These are phyloP conservation scores for Thozetella sp. DNA, from an alignment of 495 filamentous ascomycete species.

Conservation along the genomic window DNA sequence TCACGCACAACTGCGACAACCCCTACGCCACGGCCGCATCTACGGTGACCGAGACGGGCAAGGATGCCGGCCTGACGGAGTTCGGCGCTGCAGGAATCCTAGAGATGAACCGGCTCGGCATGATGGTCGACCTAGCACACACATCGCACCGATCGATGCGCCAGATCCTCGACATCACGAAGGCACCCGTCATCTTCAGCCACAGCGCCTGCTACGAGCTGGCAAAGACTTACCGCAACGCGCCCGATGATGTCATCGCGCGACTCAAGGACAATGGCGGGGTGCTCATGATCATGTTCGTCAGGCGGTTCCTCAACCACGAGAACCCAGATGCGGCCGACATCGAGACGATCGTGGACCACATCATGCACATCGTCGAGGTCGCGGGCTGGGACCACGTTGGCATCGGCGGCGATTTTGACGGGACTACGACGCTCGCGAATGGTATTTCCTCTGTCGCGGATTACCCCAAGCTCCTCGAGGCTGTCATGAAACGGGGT, in stretches of 20 bases:
- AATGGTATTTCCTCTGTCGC: slow-evolving; percentile 64
- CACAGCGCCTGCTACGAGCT: slow-evolving; percentile 56
- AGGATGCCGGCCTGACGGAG: slow-evolving; percentile 16
- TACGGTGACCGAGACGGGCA: slow-evolving; percentile 25
- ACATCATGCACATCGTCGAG: slow-evolving; percentile 57
- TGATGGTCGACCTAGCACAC: slow-evolving; percentile 55
- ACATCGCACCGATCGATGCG: slow-evolving; percentile 57
- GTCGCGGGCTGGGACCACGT: slow-evolving; percentile 62
- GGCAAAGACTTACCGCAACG: slow-evolving; percentile 59
- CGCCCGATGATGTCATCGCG: slow-evolving; percentile 59
- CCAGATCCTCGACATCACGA: slow-evolving; percentile 50
- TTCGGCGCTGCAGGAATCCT: slow-evolving; percentile 18
- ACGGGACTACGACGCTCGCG: slow-evolving; percentile 53
- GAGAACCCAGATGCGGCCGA: slow-evolving; percentile 55
- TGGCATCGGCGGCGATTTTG: slow-evolving; percentile 66
- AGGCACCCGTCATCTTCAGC: slow-evolving; percentile 59
- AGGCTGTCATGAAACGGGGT: slow-evolving; percentile 6
- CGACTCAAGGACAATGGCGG: slow-evolving; percentile 55
- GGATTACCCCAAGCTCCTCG: slow-evolving; percentile 63
- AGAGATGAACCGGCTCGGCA: slow-evolving; percentile 59
- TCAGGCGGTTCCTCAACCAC: slow-evolving; percentile 63
- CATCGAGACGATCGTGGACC: slow-evolving; percentile 64
- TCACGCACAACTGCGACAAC: slow-evolving; percentile 39
- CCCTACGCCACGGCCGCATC: slow-evolving; percentile 53
- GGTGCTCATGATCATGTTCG: slow-evolving; percentile 63